Base-by-base conservation (phyloP, 805 yeast genomes). In the Candida maris region DNA sequence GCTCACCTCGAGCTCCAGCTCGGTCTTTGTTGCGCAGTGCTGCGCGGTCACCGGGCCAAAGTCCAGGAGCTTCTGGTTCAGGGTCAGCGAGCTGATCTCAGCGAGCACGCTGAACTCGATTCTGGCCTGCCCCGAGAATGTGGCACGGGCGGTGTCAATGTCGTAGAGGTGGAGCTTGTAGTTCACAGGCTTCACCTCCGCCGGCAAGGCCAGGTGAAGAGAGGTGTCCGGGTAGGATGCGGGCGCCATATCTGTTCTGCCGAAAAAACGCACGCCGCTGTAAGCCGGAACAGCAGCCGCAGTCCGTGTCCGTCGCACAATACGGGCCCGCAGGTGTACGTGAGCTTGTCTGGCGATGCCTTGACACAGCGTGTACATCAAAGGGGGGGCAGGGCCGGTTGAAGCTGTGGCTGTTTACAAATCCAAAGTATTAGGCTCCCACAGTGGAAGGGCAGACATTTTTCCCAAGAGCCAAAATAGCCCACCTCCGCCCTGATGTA, bases 111-210 rank as follows among this genome's bases (percentile, higher is more conserved):
- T 59, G 32, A 83, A 62, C 28, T 69, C 61, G 37, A 83, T 71
- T 7, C 42, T 48, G 3, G 73, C 78, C 3, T 43, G 43, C 5
- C 84, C 85, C 2, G 49, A 50, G 50, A 71, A 79, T 1, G 68
- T 55, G 45, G 68, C 70, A 23, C 61, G 59, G 6, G 49, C 58
- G 19, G 68, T 58, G 49, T 80, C 73, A 25, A 94, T 87, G 50
- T 79, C 81, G 30, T 29, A 56, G 36, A 79, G 64, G 14, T 78
- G 70, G 22, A 93, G 59, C 37, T 77, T 74, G 57, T 93, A 91
- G 61, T 84, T 85, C 23, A 65, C 49, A 23, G 98, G 97, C 41
- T 71, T 71, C 42, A 88, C 82, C 36, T 73, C 66, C 8, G 44
- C 32, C 8, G 66, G 65, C 16, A 62, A 39, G 8, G 58, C 55